Conservation (phyloP, 2,329 filamentous ascomycete species). For the Hortaea sp. region DNA sequence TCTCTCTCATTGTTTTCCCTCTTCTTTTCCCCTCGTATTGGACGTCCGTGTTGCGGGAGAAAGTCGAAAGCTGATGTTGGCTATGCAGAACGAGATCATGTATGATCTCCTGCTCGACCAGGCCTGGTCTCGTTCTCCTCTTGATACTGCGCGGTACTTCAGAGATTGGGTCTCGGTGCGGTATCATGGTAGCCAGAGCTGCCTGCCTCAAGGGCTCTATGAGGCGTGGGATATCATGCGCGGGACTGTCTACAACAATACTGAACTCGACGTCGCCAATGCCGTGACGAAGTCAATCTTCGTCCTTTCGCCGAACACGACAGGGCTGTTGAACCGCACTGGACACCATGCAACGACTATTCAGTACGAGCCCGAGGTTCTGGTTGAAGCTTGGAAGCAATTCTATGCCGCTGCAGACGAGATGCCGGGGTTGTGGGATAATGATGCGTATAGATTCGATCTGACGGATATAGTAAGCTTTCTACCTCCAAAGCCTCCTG, state of each 20-base stretch:
- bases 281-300: constrained; percentile 38
- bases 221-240: constrained; percentile 39
- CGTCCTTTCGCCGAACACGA: constrained; percentile 35
- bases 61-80: no score
- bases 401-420: constrained; percentile 28
- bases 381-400: constrained; percentile 32
- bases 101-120: no score
- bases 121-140: constrained; percentile 36
- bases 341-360: constrained; percentile 21
- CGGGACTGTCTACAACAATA: constrained; percentile 40
- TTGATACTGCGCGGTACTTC: constrained; percentile 39
- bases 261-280: constrained; percentile 29
- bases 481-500: no score
- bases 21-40: no score
- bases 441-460: constrained; percentile 36
- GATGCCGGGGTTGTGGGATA: constrained; percentile 25
- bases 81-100: no score
- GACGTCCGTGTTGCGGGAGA: no score
- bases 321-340: constrained; percentile 30
- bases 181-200: constrained; percentile 22
- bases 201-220: constrained; percentile 24
- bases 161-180: constrained; percentile 35
- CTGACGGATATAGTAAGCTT: constrained; percentile 33
- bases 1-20: no score
- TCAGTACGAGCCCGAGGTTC: constrained; percentile 30